These are phyloP conservation scores for Plasmodium ovale DNA, from an alignment of 169 alveolate species.

Conservation along the genomic window DNA sequence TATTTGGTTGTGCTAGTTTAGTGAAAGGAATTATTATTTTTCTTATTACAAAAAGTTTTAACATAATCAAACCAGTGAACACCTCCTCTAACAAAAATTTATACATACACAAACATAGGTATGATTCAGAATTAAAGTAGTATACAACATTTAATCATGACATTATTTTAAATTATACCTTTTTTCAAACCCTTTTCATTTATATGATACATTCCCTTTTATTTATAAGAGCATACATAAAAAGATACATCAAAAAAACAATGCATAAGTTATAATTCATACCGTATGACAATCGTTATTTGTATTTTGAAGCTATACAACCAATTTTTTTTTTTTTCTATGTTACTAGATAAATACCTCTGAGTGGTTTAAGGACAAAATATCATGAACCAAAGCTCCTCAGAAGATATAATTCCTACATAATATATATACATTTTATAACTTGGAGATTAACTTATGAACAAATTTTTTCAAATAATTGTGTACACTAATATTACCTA, in stretches of 20 bases:
- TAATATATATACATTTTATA: too few relatives aligned
- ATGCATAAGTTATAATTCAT: too few relatives aligned
- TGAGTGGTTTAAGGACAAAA: not conserved
- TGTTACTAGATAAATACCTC: not conserved
- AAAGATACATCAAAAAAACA: too few relatives aligned
- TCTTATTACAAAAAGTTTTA: too few relatives aligned
- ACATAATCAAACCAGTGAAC: not conserved
- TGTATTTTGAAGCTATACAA: not conserved
- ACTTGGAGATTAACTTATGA: not conserved
- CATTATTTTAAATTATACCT: too few relatives aligned
- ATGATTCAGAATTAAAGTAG: not conserved
- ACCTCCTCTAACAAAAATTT: not conserved
- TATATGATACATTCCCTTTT: not conserved
- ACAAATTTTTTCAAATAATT: not conserved
- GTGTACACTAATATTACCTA: not conserved
- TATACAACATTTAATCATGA: too few relatives aligned
- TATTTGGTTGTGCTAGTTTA: not conserved
- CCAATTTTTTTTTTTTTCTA: not conserved
- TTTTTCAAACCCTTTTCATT: not conserved
- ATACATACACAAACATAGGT: too few relatives aligned
- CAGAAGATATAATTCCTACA: conserved; percentile 1
- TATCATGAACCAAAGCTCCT: not conserved
- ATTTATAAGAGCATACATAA: too few relatives aligned
- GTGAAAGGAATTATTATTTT: not conserved
- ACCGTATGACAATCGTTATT: not conserved